Evolutionary conservation across 2,329 filamentous ascomycete genomes (phyloP).

Genomic region (Monosporascus sp.): DNA sequence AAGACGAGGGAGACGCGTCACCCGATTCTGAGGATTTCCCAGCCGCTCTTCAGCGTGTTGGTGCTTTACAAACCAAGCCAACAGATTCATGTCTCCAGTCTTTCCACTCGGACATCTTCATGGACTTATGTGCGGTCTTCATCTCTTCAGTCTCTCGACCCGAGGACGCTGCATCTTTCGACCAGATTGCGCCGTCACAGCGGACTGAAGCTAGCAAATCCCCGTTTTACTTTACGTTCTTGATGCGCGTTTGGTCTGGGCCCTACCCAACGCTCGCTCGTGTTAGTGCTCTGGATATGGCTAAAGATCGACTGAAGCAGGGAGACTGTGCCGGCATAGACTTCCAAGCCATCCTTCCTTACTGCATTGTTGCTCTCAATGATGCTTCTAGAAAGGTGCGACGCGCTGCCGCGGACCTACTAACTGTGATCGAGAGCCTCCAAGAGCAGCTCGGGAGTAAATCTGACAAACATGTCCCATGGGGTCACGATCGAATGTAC

Average conservation of each 20-base stretch:
- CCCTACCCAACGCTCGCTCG: constrained; percentile 65
- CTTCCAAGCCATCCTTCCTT: constrained; percentile 78
- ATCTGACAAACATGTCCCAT: constrained; percentile 41
- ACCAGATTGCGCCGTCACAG: constrained; percentile 49
- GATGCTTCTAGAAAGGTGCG: constrained; percentile 75
- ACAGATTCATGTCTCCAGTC: constrained; percentile 47
- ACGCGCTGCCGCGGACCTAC: constrained; percentile 64
- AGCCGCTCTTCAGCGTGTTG: constrained; percentile 18
- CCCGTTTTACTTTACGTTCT: constrained; percentile 69
- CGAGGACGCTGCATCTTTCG: constrained; percentile 43
- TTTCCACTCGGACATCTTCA: constrained; percentile 47
- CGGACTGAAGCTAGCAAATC: constrained; percentile 50
- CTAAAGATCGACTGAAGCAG: constrained; percentile 51
- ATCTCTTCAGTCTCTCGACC: constrained; percentile 30
- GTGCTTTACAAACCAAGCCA: constrained; percentile 28
- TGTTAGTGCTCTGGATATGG: constrained; percentile 62
- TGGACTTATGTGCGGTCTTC: constrained; percentile 55
- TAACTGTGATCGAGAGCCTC: constrained; percentile 49
- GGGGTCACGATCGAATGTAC: constrained; percentile 64
- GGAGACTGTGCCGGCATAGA: constrained; percentile 50
- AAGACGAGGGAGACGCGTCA: constrained; percentile 19
- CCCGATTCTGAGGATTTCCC: constrained; percentile 18
- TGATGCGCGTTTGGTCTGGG: constrained; percentile 69
- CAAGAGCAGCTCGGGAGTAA: constrained; percentile 35
- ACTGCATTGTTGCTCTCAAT: constrained; percentile 66